phyloP scores from a whole-genome alignment of 331 rosid genomes.

The Malus hybrid region DNA sequence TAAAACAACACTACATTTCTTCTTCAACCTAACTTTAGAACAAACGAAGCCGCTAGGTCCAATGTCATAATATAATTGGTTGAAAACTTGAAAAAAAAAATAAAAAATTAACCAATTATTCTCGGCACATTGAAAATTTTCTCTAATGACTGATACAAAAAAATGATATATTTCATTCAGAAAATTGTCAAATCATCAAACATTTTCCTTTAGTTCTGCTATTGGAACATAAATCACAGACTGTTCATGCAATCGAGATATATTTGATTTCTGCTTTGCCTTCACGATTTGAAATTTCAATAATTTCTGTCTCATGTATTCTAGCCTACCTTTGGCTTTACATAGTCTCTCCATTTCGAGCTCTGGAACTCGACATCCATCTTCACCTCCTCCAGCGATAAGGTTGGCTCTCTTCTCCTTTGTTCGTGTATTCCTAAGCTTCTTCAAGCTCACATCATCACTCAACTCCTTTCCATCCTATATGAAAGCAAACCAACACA shows the following conservation, averaged over 20 bases:
- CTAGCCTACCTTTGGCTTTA: constrained; percentile 43
- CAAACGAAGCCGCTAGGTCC: too few relatives aligned
- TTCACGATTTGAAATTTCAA: constrained; percentile 27
- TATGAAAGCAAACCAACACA: constrained; percentile 3
- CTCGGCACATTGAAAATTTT: too few relatives aligned
- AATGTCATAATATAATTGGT: too few relatives aligned
- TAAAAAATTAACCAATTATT: too few relatives aligned
- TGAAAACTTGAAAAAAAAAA: too few relatives aligned
- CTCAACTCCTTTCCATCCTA: constrained; percentile 47
- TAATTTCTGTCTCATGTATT: constrained; percentile 47
- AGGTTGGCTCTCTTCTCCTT: constrained; percentile 31
- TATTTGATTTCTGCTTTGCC: constrained; percentile 28
- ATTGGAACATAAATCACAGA: constrained; percentile 62
- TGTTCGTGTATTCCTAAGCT: constrained; percentile 45
- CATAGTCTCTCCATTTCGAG: constrained; percentile 70
- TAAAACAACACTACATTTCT: too few relatives aligned
- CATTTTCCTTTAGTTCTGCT: constrained; percentile 66
- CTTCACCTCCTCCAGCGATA: constrained; percentile 30
- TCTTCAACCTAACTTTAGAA: too few relatives aligned
- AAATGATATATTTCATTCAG: not conserved
- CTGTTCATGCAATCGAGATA: constrained; percentile 16
- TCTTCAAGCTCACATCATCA: constrained; percentile 70
- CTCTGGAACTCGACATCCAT: constrained; percentile 36
- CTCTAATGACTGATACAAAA: not conserved
- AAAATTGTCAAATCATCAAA: constrained; percentile 11